These are phyloP conservation scores for Leccinum incarnatum DNA, from an alignment of 768 basidiomycete species.

Conservation along the genomic window DNA sequence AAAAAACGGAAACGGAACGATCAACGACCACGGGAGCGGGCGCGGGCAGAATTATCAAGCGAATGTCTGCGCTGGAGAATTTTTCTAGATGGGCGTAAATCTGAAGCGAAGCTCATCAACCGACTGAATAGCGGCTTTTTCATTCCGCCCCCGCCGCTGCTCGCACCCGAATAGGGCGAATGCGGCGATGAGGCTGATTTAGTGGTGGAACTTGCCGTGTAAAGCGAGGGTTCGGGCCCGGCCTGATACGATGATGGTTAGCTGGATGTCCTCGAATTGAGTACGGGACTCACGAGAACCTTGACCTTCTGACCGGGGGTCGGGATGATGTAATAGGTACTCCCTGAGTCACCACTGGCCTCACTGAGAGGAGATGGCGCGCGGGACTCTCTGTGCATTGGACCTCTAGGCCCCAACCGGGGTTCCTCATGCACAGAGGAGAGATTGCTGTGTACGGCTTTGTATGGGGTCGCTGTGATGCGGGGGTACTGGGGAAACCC, in stretches of 20 bases:
- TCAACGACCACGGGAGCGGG: slow-evolving; percentile 24
- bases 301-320: slow-evolving; percentile 72
- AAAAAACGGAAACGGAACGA: background rate
- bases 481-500: slow-evolving; percentile 40
- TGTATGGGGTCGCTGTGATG: slow-evolving; percentile 41
- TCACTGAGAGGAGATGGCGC: slow-evolving; percentile 41
- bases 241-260: slow-evolving; percentile 36
- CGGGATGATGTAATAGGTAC: slow-evolving; percentile 75
- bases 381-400: slow-evolving; percentile 28
- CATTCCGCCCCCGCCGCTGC: slow-evolving; percentile 26
- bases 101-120: slow-evolving; percentile 50
- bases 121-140: slow-evolving; percentile 65
- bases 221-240: slow-evolving; percentile 48
- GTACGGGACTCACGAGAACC: slow-evolving; percentile 56
- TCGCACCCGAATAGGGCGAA: slow-evolving; percentile 32
- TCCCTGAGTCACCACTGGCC: slow-evolving; percentile 54
- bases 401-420: slow-evolving; percentile 28
- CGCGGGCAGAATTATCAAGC: slow-evolving; percentile 31
- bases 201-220: slow-evolving; percentile 56
- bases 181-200: slow-evolving; percentile 54
- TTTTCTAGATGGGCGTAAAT: slow-evolving; percentile 40
- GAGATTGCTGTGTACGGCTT: slow-evolving; percentile 37
- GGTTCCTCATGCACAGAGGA: slow-evolving; percentile 40
- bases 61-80: slow-evolving; percentile 53
- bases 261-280: slow-evolving; percentile 15